Percentiles rank a stretch among this genome's conserved stretches.
phyloP scores from a whole-genome alignment of 2,329 filamentous ascomycete species.

The Stromatinia cepivora region DNA sequence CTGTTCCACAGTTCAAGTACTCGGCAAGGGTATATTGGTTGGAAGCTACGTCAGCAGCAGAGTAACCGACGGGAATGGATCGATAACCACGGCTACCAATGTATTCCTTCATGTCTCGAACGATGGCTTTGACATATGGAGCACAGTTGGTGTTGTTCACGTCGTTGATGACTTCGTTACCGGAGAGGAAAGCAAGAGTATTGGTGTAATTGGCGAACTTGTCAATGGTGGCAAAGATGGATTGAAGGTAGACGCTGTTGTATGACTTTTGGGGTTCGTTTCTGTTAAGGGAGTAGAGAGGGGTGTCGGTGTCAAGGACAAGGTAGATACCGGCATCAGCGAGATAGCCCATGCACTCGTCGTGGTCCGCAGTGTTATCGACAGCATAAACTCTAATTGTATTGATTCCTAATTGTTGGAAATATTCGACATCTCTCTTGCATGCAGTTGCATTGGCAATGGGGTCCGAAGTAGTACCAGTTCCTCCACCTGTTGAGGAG shows the following conservation, averaged over 20 bases:
- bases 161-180: slow-evolving; percentile 60
- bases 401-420: slow-evolving; percentile 69
- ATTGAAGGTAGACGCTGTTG: slow-evolving; percentile 70
- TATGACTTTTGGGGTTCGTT: slow-evolving; percentile 60
- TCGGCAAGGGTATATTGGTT: slow-evolving; percentile 68
- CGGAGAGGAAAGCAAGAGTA: slow-evolving; percentile 64
- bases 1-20: slow-evolving; percentile 72
- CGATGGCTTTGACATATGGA: slow-evolving; percentile 59
- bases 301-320: slow-evolving; percentile 69
- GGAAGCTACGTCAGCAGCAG: slow-evolving; percentile 64
- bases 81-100: slow-evolving; percentile 51
- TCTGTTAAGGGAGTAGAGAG: slow-evolving; percentile 68
- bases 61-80: slow-evolving; percentile 58
- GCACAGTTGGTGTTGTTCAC: slow-evolving; percentile 51
- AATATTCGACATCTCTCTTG: slow-evolving; percentile 64
- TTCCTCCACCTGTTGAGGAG: slow-evolving; percentile 27
- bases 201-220: slow-evolving; percentile 67
- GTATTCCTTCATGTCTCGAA: slow-evolving; percentile 57
- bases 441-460: slow-evolving; percentile 60
- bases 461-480: slow-evolving; percentile 62
- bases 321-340: slow-evolving; percentile 73
- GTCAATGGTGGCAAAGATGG: slow-evolving; percentile 70
- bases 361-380: slow-evolving; percentile 68
- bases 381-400: slow-evolving; percentile 72
- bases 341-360: slow-evolving; percentile 66